These are phyloP conservation scores for Xylariaceae sp. DNA, from an alignment of 2,329 filamentous ascomycete species.

Conservation along the genomic window DNA sequence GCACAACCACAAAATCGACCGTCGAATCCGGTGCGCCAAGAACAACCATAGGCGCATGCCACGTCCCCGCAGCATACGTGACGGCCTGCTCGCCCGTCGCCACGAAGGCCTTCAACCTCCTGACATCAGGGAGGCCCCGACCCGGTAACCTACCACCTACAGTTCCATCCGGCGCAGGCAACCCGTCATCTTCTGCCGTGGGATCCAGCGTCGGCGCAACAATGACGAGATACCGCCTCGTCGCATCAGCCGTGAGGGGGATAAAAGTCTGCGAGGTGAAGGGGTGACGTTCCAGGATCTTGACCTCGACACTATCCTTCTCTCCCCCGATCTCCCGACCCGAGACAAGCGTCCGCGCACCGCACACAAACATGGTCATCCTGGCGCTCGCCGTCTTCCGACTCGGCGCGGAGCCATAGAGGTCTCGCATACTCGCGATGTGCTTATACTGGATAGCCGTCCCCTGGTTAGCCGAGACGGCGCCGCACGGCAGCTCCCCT, in stretches of 20 bases:
- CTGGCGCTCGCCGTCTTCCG: conserved; percentile 63
- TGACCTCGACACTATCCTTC: conserved; percentile 64
- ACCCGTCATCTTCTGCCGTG: conserved; percentile 40
- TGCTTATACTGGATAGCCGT: conserved; percentile 85
- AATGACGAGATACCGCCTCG: conserved; percentile 76
- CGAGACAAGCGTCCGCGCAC: conserved; percentile 56
- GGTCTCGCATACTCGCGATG: conserved; percentile 75
- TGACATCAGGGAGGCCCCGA: conserved; percentile 74
- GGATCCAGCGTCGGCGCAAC: conserved; percentile 79
- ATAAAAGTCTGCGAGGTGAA: conserved; percentile 94
- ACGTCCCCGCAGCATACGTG: conserved; percentile 90
- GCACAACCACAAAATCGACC: conserved; percentile 87
- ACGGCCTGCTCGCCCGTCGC: conserved; percentile 82
- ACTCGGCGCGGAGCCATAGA: conserved; percentile 72
- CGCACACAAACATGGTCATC: conserved; percentile 91
- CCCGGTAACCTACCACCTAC: conserved; percentile 58
- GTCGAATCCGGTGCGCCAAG: conserved; percentile 65
- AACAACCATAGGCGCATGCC: conserved; percentile 96
- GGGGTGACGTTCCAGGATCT: conserved; percentile 86
- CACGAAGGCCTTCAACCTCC: conserved; percentile 75
- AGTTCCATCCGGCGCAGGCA: conserved; percentile 46
- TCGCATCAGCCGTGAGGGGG: conserved; percentile 64
- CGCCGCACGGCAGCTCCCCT: conserved; percentile 50
- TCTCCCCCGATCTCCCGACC: conserved; percentile 25
- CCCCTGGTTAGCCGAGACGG: conserved; percentile 79